A percentile compares a stretch with the other conserved stretches of the same genome.
These are phyloP conservation scores for Solanum phureja DNA, from an alignment of 257 asterid genomes.

Conservation along the genomic window DNA sequence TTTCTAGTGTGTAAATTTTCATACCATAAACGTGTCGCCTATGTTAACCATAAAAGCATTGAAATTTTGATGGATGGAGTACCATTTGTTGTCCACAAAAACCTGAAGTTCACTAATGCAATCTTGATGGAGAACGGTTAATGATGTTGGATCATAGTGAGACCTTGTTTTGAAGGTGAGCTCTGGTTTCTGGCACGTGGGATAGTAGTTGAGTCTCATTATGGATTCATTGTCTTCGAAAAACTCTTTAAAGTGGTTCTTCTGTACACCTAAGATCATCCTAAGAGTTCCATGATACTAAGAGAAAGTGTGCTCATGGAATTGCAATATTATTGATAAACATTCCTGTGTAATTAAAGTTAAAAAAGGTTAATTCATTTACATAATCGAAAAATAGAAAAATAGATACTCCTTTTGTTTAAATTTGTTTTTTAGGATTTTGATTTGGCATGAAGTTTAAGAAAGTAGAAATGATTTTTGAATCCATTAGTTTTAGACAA, in stretches of 20 bases:
- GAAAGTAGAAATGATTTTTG: not conserved
- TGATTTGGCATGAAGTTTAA: not conserved
- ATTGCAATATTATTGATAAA: constrained; percentile 54
- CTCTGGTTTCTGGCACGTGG: not conserved
- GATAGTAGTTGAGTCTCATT: not conserved
- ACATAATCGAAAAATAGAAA: not conserved
- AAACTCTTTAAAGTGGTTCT: no score
- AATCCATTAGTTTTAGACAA: no score
- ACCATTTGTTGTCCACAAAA: not conserved
- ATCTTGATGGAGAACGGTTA: not conserved
- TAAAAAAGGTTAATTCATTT: not conserved
- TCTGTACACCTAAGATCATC: not conserved
- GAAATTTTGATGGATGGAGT: not conserved
- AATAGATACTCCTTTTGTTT: not conserved
- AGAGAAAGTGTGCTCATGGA: not conserved
- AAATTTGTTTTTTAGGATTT: no score
- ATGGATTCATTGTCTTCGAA: not conserved
- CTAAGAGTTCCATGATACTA: not conserved
- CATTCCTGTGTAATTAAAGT: constrained; percentile 25
- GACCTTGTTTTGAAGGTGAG: not conserved
- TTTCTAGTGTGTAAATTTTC: not conserved
- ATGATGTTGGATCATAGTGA: not conserved
- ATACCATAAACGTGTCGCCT: not conserved
- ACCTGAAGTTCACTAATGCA: not conserved
- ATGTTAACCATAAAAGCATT: not conserved